These are phyloP conservation scores for Aspergillus chevalieri DNA, from an alignment of 2,329 filamentous ascomycete genomes.

Conservation along the genomic window DNA sequence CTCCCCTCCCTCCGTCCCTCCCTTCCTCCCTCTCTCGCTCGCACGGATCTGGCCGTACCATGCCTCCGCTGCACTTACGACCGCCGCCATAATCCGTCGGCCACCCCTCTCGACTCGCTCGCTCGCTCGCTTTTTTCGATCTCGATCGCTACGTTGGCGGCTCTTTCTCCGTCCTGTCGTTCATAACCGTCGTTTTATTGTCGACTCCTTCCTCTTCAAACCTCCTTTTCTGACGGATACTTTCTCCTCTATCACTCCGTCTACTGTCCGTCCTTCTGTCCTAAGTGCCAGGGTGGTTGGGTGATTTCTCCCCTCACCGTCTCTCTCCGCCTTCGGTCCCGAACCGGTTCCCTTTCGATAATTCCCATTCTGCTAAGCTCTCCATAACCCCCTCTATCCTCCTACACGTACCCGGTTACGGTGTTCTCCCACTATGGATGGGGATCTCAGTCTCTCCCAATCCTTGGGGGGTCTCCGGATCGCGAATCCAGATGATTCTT, in stretches of 20 bases:
- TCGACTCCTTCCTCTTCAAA: neutral
- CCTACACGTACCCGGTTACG: neutral
- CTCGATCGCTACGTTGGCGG: conserved; percentile 1
- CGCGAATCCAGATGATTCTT: conserved; percentile 83
- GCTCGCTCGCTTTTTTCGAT: neutral
- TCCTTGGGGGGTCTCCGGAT: conserved; percentile 91
- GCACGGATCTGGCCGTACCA: conserved; percentile 15
- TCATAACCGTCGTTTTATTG: neutral
- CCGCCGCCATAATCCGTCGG: conserved; percentile 28
- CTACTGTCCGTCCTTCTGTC: neutral
- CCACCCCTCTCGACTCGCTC: conserved; percentile 8
- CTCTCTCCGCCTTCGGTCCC: conserved; percentile 4
- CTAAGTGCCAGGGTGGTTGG: neutral
- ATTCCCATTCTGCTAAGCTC: neutral
- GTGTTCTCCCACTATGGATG: conserved; percentile 62
- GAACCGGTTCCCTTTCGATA: conserved; percentile 1
- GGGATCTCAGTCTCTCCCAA: conserved; percentile 85
- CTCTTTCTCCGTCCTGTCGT: neutral
- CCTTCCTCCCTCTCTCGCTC: conserved; percentile 2
- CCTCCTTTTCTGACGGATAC: no score
- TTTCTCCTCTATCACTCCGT: neutral
- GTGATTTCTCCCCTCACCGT: conserved; percentile 3
- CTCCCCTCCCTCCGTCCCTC: neutral
- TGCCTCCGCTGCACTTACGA: conserved; percentile 25
- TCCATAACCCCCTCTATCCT: conserved; percentile 4